These are phyloP conservation scores for Lotus japonicus DNA, from an alignment of 306 rosid genomes.

Conservation along the genomic window DNA sequence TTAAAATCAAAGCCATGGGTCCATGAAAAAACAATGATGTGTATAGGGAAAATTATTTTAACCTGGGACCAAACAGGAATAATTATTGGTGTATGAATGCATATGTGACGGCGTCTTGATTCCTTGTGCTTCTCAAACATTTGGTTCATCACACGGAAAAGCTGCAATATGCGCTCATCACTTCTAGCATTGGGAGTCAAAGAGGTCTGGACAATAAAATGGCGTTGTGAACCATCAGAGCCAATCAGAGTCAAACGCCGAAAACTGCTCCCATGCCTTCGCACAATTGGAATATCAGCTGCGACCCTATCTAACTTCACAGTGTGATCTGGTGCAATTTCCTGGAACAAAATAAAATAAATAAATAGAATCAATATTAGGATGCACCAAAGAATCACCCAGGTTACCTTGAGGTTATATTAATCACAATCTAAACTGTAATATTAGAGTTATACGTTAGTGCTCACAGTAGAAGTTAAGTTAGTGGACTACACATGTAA, in stretches of 20 bases:
- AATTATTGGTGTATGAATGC: slow-evolving; percentile 92
- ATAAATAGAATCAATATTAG: slow-evolving; percentile 16
- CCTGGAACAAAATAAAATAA: slow-evolving; percentile 39
- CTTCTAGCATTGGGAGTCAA: slow-evolving; percentile 97
- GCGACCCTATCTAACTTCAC: slow-evolving; percentile 94
- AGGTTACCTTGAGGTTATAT: background rate
- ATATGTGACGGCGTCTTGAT: slow-evolving; percentile 94
- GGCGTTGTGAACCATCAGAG: slow-evolving; percentile 98
- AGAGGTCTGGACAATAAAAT: slow-evolving; percentile 98
- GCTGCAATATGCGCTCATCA: slow-evolving; percentile 97
- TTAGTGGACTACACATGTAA: too few species aligned
- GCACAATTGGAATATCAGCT: slow-evolving; percentile 95
- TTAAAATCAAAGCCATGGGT: too few species aligned
- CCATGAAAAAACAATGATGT: background rate
- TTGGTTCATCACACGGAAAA: slow-evolving; percentile 98
- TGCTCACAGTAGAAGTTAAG: too few species aligned
- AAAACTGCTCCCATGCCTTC: slow-evolving; percentile 99
- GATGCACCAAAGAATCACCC: slow-evolving; percentile 2
- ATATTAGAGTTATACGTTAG: background rate
- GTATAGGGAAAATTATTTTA: slow-evolving; percentile 4
- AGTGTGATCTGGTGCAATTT: slow-evolving; percentile 95
- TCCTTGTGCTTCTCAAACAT: slow-evolving; percentile 99
- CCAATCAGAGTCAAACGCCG: slow-evolving; percentile 96
- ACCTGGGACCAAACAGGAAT: slow-evolving; percentile 99
- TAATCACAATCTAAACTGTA: background rate